Conservation (phyloP, 495 filamentous ascomycete genomes). For the Neurospora terricola region DNA sequence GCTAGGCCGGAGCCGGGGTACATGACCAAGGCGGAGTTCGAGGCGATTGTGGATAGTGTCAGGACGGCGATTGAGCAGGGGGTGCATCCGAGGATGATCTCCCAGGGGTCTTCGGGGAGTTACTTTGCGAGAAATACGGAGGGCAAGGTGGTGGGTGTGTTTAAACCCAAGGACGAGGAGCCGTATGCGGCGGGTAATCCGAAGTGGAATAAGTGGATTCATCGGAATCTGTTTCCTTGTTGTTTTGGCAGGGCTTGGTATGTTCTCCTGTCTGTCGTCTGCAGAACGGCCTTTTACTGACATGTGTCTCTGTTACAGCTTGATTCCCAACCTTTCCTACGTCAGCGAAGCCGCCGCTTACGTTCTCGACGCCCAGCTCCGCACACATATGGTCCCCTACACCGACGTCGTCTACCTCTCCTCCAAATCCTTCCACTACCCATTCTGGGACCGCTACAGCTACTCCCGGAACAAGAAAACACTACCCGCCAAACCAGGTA, state of each 20-base stretch:
- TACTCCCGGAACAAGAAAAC: slow-evolving; percentile 79
- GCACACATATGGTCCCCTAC: slow-evolving; percentile 87
- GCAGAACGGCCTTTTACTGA: slow-evolving; percentile 4
- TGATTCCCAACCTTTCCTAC: slow-evolving; percentile 98
- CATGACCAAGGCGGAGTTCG: slow-evolving; percentile 72
- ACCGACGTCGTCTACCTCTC: slow-evolving; percentile 91
- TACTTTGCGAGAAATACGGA: slow-evolving; percentile 92
- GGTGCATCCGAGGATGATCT: slow-evolving; percentile 88
- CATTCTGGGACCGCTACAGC: slow-evolving; percentile 87
- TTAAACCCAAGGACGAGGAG: slow-evolving; percentile 99
- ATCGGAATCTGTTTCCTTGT: slow-evolving; percentile 89
- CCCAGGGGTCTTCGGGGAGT: slow-evolving; percentile 92
- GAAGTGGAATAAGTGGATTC: slow-evolving; percentile 95
- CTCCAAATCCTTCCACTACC: slow-evolving; percentile 95
- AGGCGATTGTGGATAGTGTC: slow-evolving; percentile 83
- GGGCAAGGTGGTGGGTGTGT: slow-evolving; percentile 92
- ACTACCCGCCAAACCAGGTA: slow-evolving; percentile 85
- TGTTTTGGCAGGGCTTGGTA: slow-evolving; percentile 89
- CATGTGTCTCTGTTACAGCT: slow-evolving; percentile 25
- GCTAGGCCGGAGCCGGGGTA: slow-evolving; percentile 41
- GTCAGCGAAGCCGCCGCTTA: slow-evolving; percentile 97
- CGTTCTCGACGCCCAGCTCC: slow-evolving; percentile 80
- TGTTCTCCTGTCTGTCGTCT: slow-evolving; percentile 6
- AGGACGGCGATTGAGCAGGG: slow-evolving; percentile 81
- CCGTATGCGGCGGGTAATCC: slow-evolving; percentile 88